Evolutionary conservation across 139 green algal species (phyloP).

Genomic region (Desmodesmus armatus): DNA sequence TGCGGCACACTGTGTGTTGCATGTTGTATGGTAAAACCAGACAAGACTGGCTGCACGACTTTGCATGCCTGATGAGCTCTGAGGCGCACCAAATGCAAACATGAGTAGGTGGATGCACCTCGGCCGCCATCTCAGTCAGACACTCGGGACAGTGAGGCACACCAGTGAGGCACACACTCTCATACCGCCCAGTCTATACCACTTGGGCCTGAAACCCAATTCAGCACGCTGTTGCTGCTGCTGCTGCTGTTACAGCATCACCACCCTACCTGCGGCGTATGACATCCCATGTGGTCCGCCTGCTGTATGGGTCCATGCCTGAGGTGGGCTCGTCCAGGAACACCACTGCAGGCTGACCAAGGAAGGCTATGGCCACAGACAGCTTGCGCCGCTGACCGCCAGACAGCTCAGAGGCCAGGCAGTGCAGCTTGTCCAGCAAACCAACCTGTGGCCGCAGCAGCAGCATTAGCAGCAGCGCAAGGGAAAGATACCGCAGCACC

Average conservation of each 20-base stretch:
- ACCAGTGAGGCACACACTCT: too few species aligned
- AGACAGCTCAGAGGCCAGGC: conserved; percentile 69
- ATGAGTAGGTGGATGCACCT: not conserved
- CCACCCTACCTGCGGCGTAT: conserved; percentile 59
- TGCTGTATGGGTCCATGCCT: conserved; percentile 87
- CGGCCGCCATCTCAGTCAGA: too few species aligned
- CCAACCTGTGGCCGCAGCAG: conserved; percentile 19
- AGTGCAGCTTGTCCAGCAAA: conserved; percentile 47
- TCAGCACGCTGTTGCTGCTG: not conserved
- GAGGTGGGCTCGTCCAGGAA: conserved; percentile 86
- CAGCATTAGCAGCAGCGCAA: not conserved
- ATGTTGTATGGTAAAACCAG: too few species aligned
- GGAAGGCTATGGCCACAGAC: conserved; percentile 81
- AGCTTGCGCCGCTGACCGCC: conserved; percentile 86
- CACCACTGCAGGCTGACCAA: conserved; percentile 74
- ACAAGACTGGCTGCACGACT: too few species aligned
- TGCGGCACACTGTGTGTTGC: too few species aligned
- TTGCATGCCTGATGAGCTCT: not conserved
- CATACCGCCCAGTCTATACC: too few species aligned
- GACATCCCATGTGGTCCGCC: conserved; percentile 83
- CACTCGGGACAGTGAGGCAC: too few species aligned
- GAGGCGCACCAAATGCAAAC: not conserved
- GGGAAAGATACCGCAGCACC: too few species aligned
- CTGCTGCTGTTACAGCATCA: not conserved
- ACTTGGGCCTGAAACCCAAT: too few species aligned